Percentiles rank a stretch among this genome's conserved stretches.
These are phyloP conservation scores for Lichtheimia corymbifera DNA, from an alignment of 371 early-diverging fungal genomes.

Conservation along the genomic window DNA sequence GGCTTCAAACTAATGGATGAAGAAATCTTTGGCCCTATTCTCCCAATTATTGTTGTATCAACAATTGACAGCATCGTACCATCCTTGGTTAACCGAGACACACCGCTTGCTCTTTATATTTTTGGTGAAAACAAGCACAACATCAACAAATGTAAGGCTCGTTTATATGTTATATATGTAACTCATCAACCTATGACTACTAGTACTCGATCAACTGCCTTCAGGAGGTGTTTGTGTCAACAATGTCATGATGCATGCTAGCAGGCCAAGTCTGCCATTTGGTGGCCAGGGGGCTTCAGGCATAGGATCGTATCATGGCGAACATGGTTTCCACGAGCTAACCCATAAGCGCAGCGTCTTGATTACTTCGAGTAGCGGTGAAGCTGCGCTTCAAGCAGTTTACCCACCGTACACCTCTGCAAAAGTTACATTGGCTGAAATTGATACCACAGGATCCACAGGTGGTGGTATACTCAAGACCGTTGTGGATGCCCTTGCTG, in stretches of 20 bases:
- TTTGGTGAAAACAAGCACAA: slow-evolving; percentile 3
- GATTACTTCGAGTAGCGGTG: slow-evolving; percentile 48
- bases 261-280: slow-evolving; percentile 63
- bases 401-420: slow-evolving; percentile 51
- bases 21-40: slow-evolving; percentile 64
- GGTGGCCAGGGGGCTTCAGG: slow-evolving; percentile 88
- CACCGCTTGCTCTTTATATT: neutral
- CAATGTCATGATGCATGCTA: slow-evolving; percentile 62
- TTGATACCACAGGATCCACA: too few relatives aligned
- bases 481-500: too few relatives aligned
- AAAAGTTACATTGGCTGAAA: slow-evolving; percentile 19
- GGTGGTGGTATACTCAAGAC: too few relatives aligned
- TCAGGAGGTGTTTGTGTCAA: slow-evolving; percentile 75
- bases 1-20: slow-evolving; percentile 64
- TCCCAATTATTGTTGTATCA: neutral
- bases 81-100: neutral
- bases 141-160: neutral
- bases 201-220: slow-evolving; percentile 22
- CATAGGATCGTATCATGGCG: slow-evolving; percentile 80
- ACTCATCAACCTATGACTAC: slow-evolving; percentile 51
- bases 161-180: slow-evolving; percentile 42
- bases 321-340: slow-evolving; percentile 73
- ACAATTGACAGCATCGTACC: neutral
- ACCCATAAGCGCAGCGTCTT: slow-evolving; percentile 62
- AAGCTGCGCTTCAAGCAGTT: slow-evolving; percentile 39